phyloP scores from a whole-genome alignment of 164 flowering plant species.

The Santalum album region DNA sequence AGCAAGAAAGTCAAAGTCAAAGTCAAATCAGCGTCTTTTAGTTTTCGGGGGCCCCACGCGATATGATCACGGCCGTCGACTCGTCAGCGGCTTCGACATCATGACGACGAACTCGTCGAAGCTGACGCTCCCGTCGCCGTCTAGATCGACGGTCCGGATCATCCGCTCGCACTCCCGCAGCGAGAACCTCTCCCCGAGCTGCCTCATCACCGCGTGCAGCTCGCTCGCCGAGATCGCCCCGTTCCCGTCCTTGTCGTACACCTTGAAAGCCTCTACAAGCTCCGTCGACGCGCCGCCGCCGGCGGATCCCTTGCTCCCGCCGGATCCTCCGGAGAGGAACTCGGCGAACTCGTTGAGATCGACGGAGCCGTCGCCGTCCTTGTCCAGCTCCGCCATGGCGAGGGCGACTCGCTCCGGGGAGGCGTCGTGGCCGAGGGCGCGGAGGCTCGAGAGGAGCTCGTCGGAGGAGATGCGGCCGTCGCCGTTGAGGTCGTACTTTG shows the following conservation, averaged over 20 bases:
- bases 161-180: constrained; percentile 31
- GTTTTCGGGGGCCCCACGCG: too few species aligned
- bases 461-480: constrained; percentile 48
- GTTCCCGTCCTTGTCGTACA: constrained; percentile 39
- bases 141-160: constrained; percentile 35
- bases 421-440: constrained; percentile 31
- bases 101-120: constrained; percentile 53
- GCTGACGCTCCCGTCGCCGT: constrained; percentile 38
- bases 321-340: too few species aligned
- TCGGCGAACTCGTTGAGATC: constrained; percentile 11
- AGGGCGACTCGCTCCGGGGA: constrained; percentile 25
- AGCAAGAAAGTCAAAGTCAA: too few species aligned
- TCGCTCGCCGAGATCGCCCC: constrained; percentile 37
- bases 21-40: too few species aligned
- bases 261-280: constrained; percentile 39
- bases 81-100: too few species aligned
- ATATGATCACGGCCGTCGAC: too few species aligned
- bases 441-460: constrained; percentile 16
- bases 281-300: background rate
- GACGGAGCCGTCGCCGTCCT: constrained; percentile 25
- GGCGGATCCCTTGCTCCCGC: constrained; percentile 2
- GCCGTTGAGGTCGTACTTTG: constrained; percentile 51
- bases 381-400: constrained; percentile 36
- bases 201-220: constrained; percentile 32
- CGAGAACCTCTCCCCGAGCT: constrained; percentile 32